Evolutionary conservation across 768 basidiomycete species (phyloP).

Genomic region (Pleurotus platypus): DNA sequence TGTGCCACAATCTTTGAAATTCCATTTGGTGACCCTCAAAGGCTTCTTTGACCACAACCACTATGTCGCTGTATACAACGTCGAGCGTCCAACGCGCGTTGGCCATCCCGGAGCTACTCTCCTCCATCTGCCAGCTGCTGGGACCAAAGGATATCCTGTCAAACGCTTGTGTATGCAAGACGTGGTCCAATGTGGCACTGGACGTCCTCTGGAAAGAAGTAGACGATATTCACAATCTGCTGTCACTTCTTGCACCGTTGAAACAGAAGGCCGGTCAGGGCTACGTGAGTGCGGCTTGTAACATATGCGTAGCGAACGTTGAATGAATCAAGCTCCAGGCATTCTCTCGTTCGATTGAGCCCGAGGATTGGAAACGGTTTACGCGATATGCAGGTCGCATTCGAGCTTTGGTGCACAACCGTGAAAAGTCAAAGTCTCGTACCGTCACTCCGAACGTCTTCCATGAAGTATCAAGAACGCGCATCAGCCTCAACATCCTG

Average conservation of each 20-base stretch:
- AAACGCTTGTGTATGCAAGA: conserved; percentile 32
- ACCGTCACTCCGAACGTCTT: conserved; percentile 33
- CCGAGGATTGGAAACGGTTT: conserved; percentile 54
- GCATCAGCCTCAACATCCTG: conserved; percentile 48
- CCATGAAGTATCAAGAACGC: conserved; percentile 55
- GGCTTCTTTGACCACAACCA: background rate
- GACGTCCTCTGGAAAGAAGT: conserved; percentile 52
- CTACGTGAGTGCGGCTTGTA: conserved; percentile 18
- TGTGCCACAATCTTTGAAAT: too few species aligned
- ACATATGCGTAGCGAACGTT: background rate
- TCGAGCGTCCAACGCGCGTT: conserved; percentile 2
- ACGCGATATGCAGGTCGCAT: conserved; percentile 51
- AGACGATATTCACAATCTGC: conserved; percentile 38
- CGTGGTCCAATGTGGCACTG: conserved; percentile 45
- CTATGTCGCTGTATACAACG: background rate
- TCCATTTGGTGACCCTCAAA: too few species aligned
- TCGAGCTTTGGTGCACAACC: conserved; percentile 28
- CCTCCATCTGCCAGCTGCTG: background rate
- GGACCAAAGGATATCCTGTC: background rate
- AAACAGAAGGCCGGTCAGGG: conserved; percentile 18
- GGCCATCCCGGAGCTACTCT: background rate
- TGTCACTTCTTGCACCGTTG: conserved; percentile 47
- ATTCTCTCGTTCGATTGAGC: conserved; percentile 37
- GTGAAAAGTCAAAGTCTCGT: conserved; percentile 5
- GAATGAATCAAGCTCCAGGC: conserved; percentile 20